These are phyloP conservation scores for Botrytis fabae DNA, from an alignment of 2,329 filamentous ascomycete species.

Conservation along the genomic window DNA sequence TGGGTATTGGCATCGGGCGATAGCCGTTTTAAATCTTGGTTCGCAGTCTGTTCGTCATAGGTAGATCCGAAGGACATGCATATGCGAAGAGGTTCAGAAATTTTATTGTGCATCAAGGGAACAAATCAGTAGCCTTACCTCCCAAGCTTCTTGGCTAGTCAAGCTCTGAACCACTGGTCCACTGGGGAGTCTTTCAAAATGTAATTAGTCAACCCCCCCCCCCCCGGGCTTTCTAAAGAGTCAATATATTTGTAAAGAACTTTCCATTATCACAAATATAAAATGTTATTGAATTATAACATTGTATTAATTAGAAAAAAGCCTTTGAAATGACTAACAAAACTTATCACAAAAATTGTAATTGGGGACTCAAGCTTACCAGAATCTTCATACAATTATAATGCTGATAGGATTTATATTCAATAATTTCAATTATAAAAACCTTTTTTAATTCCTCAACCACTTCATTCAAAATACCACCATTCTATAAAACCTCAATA, in stretches of 20 bases:
- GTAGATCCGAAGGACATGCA: too few relatives aligned
- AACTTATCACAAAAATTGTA: background rate
- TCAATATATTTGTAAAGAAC: background rate
- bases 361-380: background rate
- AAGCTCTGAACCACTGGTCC: too few relatives aligned
- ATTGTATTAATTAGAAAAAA: background rate
- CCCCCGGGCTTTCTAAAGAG: background rate
- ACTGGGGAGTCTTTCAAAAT: background rate
- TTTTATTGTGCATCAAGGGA: too few relatives aligned
- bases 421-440: background rate
- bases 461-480: background rate
- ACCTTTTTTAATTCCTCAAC: background rate
- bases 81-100: too few relatives aligned
- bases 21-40: too few relatives aligned
- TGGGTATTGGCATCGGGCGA: too few relatives aligned
- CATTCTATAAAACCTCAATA: background rate
- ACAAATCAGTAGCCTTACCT: background rate
- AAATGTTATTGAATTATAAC: background rate
- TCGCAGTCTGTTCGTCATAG: too few relatives aligned
- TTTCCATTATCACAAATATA: slow-evolving; percentile 29
- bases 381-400: background rate
- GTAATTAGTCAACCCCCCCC: too few relatives aligned
- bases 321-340: background rate
- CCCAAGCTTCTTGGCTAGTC: background rate
- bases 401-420: background rate